Evolutionary conservation across 2,329 filamentous ascomycete species (phyloP), one percentile per base, ranked within the genome.

Genomic region (Aspergillus sp.): DNA sequence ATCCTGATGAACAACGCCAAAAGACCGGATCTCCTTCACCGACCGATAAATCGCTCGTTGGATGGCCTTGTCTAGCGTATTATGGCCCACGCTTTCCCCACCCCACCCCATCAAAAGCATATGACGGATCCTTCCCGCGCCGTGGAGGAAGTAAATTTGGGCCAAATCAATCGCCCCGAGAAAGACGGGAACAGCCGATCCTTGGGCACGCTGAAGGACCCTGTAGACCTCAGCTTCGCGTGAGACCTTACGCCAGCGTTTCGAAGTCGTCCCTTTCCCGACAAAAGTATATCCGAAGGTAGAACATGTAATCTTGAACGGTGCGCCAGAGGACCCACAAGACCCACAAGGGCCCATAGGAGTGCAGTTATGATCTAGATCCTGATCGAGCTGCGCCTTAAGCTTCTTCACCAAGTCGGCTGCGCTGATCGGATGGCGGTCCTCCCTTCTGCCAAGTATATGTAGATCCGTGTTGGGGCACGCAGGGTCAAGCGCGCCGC

Each of bases 81-180:
- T 7, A 7, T 56, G 43, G 28, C 22, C 25, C 59, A 46, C 59
- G 45, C 31, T 63, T 43, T 68, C 66, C 25, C 68, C 68, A 9
- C 65, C 71, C 71, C 68, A 75, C 34, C 28, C 70, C 69, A 75
- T 74, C 0, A 75, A 60, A 2, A 75, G 66, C 68, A 74, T 74
- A 58, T 75, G 66, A 6, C 65, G 66, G 52, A 61, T 61, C 34
- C 67, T 47, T 30, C 70, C 64, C 47, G 66, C 69, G 2, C 69
- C 66, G 62, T 74, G 54, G 7, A 73, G 66, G 50, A 74, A 74
- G 54, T 72, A 73, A 23, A 66, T 64, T 41, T 64, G 54, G 7
- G 43, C 56, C 58, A 74, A 28, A 52, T 74, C 62, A 51, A 74
- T 70, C 3, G 62, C 43, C 15, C 71, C 70, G 9, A 71, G 68